A percentile compares a stretch with the other conserved stretches of the same genome.
These are phyloP conservation scores for Talaromyces funiculosus DNA, from an alignment of 2,329 filamentous ascomycete species.

Conservation along the genomic window DNA sequence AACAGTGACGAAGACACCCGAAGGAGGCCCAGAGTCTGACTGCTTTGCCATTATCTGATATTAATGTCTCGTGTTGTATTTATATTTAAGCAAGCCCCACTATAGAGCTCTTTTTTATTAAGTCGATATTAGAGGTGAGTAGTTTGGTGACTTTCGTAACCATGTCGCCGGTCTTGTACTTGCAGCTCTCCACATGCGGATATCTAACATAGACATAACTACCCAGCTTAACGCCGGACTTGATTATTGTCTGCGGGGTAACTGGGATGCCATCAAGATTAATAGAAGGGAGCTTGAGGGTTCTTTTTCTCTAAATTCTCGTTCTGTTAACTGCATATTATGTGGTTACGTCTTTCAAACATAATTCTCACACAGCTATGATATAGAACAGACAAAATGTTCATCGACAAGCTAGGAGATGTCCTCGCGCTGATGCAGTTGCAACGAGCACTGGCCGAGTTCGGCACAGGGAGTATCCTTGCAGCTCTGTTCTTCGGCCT, in stretches of 20 bases:
- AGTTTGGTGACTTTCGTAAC: neutral
- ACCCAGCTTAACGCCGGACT: neutral
- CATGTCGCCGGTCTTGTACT: neutral
- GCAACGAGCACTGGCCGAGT: conserved; percentile 6
- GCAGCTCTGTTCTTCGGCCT: neutral
- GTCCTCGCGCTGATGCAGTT: conserved; percentile 11
- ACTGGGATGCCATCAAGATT: neutral
- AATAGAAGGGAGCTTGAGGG: neutral
- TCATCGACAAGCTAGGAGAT: conserved; percentile 9
- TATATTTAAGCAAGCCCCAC: neutral
- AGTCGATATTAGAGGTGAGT: neutral
- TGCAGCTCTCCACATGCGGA: neutral
- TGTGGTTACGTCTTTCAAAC: too few relatives aligned
- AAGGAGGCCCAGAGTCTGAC: neutral
- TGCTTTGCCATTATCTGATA: neutral
- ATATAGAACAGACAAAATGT: conserved; percentile 1
- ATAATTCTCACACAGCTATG: neutral
- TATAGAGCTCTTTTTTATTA: neutral
- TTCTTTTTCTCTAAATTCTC: neutral
- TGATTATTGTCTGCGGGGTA: neutral
- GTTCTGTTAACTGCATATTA: neutral
- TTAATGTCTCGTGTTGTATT: neutral
- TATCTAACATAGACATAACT: neutral
- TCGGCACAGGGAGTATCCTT: conserved; percentile 2
- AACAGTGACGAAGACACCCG: neutral